Evolutionary conservation across 805 yeast species (phyloP), one percentile per base, ranked within the genome.

Genomic region (Starmerella floris): DNA sequence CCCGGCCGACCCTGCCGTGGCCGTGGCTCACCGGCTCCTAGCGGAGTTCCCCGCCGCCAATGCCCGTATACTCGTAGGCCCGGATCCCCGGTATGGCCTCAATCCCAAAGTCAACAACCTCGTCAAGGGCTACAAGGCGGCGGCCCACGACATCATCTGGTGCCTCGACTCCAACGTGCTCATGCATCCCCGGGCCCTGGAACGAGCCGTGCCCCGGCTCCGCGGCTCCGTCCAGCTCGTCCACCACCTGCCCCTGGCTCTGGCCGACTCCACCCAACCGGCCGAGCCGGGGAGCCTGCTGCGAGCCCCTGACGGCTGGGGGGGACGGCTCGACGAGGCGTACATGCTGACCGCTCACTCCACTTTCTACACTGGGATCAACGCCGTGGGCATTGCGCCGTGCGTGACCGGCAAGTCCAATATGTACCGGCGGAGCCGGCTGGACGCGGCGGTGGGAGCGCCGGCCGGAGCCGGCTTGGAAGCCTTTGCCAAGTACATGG

Each of bases 351-450:
- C 94, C 0, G 74, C 94, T 1, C 95, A 84, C 62, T 76, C 87
- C 40, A 83, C 83, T 61, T 83, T 85, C 58, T 84, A 84, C 58
- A 76, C 77, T 5, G 77, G 83, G 26, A 74, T 84, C 55, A 84
- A 84, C 57, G 74, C 76, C 46, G 62, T 79, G 9, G 72, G 78
- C 4, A 61, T 82, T 27, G 94, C 94, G 0, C 93, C 95, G 0
- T 84, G 95, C 61, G 91, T 84, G 34, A 84, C 81, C 66, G 95
- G 95, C 9, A 84, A 85, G 56, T 80, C 91, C 8, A 84, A 84
- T 55, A 51, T 84, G 40, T 85, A 81, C 59, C 66, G 87, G 19
- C 66, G 74, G 35, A 73, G 82, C 0, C 80, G 73, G 41, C 61
- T 83, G 22, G 56, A 62, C 16, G 36, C 30, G n/a, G 58, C 70